Evolutionary conservation across 148 eudicot genomes (phyloP).

Genomic region (Rhododendron mucronatum): DNA sequence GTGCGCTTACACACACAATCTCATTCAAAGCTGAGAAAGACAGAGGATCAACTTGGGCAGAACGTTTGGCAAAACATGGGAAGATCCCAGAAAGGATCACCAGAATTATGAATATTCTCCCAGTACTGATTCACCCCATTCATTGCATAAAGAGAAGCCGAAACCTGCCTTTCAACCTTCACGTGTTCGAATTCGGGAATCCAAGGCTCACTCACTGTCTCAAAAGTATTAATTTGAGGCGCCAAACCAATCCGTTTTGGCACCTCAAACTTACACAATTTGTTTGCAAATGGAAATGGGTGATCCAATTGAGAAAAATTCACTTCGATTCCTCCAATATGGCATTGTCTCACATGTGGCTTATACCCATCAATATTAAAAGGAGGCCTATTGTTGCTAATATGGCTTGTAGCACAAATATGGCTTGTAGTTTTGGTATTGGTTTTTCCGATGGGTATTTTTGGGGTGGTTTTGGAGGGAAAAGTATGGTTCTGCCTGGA

Average conservation of each 20-base stretch:
- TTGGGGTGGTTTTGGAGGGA: neutral
- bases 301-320: constrained; percentile 15
- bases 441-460: neutral
- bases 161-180: constrained; percentile 54
- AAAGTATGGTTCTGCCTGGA: constrained; percentile 16
- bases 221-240: constrained; percentile 1
- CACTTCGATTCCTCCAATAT: constrained; percentile 11
- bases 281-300: neutral
- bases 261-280: constrained; percentile 11
- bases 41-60: constrained; percentile 19
- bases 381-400: neutral
- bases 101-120: constrained; percentile 31
- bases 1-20: neutral
- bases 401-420: neutral
- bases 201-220: neutral
- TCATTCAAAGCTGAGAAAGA: neutral
- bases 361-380: constrained; percentile 15
- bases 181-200: constrained; percentile 41
- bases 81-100: constrained; percentile 36
- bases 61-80: constrained; percentile 30
- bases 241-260: constrained; percentile 11
- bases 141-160: constrained; percentile 52
- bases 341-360: constrained; percentile 26
- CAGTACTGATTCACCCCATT: constrained; percentile 48
- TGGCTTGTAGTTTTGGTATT: neutral